Percentiles rank a stretch among this genome's conserved stretches.
Conservation (phyloP, 139 green algal species). For the Chlamydomonas eustigma region DNA sequence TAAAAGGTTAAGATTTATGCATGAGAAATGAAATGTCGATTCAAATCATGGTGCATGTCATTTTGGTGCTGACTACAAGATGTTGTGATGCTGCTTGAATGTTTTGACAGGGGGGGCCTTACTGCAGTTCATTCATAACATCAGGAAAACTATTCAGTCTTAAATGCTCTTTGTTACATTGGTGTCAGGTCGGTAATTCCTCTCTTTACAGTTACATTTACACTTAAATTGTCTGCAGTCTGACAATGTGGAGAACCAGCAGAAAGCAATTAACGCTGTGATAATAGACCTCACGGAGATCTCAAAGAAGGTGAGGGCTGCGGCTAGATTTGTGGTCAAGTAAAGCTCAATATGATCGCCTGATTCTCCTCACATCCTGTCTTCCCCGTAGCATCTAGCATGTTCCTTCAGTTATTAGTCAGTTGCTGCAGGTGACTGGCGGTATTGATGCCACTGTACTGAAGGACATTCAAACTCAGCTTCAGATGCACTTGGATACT, state of each 20-base stretch:
- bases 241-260: conserved; percentile 1
- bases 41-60: too few species aligned
- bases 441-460: background rate
- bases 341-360: background rate
- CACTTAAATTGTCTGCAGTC: background rate
- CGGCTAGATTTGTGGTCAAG: too few species aligned
- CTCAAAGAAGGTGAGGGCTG: background rate
- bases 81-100: too few species aligned
- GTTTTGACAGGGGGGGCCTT: too few species aligned
- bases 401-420: background rate
- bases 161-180: too few species aligned
- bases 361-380: background rate
- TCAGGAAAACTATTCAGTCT: too few species aligned
- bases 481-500: background rate
- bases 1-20: too few species aligned
- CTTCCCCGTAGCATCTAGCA: background rate
- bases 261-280: background rate
- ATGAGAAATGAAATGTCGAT: too few species aligned
- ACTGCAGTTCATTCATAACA: too few species aligned
- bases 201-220: too few species aligned
- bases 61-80: too few species aligned
- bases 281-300: background rate
- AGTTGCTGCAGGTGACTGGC: background rate
- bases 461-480: background rate
- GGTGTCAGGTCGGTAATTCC: too few species aligned